phyloP scores from a whole-genome alignment of 129 eudicot species.

The Flaveria robusta region DNA sequence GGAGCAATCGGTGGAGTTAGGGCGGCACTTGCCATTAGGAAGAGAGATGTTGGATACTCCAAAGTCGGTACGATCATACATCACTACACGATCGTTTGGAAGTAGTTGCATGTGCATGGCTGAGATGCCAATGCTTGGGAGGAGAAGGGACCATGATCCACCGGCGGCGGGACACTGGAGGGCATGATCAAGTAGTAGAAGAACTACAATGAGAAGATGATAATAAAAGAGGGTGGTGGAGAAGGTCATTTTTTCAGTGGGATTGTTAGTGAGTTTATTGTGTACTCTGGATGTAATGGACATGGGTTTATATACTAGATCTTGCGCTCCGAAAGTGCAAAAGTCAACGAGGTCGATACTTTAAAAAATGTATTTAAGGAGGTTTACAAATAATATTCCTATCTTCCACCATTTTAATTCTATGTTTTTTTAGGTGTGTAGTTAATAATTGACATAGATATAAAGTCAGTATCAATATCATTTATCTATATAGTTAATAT shows the following conservation, averaged over 20 bases:
- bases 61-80: conserved; percentile 72
- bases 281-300: background rate
- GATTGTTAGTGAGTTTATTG: conserved; percentile 5
- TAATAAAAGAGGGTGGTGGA: background rate
- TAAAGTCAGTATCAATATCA: conserved; percentile 6
- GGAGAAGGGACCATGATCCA: conserved; percentile 58
- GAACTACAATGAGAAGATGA: background rate
- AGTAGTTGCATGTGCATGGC: conserved; percentile 95
- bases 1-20: conserved; percentile 63
- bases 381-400: background rate
- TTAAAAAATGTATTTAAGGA: background rate
- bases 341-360: background rate
- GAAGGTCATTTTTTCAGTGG: background rate
- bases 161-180: conserved; percentile 29
- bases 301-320: conserved; percentile 6
- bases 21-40: conserved; percentile 52
- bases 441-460: background rate
- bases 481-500: background rate
- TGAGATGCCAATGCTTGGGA: conserved; percentile 50
- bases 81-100: conserved; percentile 56
- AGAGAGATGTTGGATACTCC: conserved; percentile 72
- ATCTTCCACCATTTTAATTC: background rate
- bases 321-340: background rate
- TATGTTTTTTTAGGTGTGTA: background rate
- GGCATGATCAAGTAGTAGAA: background rate